These are phyloP conservation scores for Trichophyton verrucosum DNA, from an alignment of 2,329 filamentous ascomycete genomes.

Conservation along the genomic window DNA sequence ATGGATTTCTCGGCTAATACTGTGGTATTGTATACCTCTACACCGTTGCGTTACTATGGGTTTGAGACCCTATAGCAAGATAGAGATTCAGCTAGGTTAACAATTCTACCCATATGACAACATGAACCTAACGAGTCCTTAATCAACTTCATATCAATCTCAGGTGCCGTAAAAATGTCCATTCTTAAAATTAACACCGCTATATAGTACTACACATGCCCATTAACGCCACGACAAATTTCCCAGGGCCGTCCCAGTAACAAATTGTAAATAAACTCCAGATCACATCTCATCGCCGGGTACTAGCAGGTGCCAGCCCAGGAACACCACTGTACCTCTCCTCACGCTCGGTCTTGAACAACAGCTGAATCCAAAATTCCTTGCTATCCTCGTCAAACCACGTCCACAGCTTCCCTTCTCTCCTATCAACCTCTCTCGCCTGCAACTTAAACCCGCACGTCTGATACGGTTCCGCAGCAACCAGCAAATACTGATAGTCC, in stretches of 20 bases:
- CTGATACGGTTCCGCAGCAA: slow-evolving; percentile 96
- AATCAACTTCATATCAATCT: neutral
- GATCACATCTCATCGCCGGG: slow-evolving; percentile 16
- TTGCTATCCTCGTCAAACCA: slow-evolving; percentile 94
- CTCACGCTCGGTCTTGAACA: slow-evolving; percentile 97
- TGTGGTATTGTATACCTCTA: neutral
- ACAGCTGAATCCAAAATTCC: slow-evolving; percentile 94
- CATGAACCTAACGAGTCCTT: neutral
- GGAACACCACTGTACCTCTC: slow-evolving; percentile 65
- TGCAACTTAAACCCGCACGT: slow-evolving; percentile 95
- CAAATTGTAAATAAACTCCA: neutral
- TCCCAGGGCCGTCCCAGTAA: neutral
- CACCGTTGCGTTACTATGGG: neutral
- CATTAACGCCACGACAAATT: neutral
- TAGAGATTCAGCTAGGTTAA: neutral
- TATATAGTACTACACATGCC: slow-evolving; percentile 1
- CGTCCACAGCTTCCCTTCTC: slow-evolving; percentile 77
- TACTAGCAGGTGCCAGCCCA: slow-evolving; percentile 43
- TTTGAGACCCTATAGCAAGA: neutral
- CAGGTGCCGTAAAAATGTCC: neutral
- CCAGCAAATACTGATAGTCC: slow-evolving; percentile 84
- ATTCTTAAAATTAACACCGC: neutral
- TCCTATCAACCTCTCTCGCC: slow-evolving; percentile 78
- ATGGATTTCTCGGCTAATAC: neutral
- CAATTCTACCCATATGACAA: neutral